Percentiles rank a stretch among this genome's conserved stretches.
Conservation (phyloP, 768 basidiomycete species). For the Mycena latifolia region DNA sequence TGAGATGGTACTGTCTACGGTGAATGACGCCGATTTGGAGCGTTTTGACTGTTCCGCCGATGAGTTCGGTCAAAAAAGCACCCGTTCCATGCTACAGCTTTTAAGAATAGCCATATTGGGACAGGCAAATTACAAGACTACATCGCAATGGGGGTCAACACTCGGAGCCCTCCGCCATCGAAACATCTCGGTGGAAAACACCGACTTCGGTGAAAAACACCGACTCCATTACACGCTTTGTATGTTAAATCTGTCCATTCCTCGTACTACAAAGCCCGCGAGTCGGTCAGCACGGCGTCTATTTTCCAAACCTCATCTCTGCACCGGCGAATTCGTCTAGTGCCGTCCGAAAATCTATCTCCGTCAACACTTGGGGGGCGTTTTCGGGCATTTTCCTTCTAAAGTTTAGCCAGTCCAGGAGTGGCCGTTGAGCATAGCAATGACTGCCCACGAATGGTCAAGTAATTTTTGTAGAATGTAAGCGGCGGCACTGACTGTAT, state of each 20-base stretch:
- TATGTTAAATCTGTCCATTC: neutral
- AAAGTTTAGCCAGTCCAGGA: constrained; percentile 8
- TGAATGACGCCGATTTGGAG: no score
- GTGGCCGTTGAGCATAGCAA: constrained; percentile 9
- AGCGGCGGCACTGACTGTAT: constrained; percentile 68
- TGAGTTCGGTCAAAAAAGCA: no score
- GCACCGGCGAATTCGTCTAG: constrained; percentile 80
- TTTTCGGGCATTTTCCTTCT: constrained; percentile 2
- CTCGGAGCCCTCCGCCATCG: no score
- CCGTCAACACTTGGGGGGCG: constrained; percentile 52
- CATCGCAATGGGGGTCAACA: no score
- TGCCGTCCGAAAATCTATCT: constrained; percentile 73
- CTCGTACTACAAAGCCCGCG: no score
- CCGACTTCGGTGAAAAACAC: no score
- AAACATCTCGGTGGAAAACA: no score
- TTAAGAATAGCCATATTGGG: no score
- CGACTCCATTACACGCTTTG: neutral
- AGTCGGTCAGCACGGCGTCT: constrained; percentile 31
- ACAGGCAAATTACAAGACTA: no score
- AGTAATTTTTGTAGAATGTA: neutral
- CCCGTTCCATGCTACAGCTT: no score
- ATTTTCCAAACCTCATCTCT: constrained; percentile 86
- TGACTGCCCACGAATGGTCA: constrained; percentile 12
- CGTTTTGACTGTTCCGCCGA: no score
- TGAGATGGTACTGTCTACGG: neutral